These are phyloP conservation scores for Adansonia gregorii DNA, from an alignment of 441 rosid genomes.

Conservation along the genomic window DNA sequence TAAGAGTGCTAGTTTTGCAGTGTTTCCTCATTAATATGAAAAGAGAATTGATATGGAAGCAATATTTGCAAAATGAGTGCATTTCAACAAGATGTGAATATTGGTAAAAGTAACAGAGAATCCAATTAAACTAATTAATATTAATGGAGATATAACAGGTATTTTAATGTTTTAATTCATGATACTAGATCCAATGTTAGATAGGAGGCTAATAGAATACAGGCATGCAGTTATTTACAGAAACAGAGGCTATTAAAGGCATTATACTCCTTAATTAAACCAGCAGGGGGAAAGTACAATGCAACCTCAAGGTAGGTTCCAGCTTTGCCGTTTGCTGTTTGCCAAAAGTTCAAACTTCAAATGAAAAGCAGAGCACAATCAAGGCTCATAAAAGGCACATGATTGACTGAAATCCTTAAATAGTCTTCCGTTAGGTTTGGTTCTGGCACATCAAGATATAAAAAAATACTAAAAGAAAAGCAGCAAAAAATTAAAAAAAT, in stretches of 20 bases:
- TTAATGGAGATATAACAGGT: background rate
- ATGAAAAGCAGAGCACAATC: background rate
- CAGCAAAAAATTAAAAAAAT: background rate
- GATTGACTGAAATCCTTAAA: slow-evolving; percentile 5
- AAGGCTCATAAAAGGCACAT: background rate
- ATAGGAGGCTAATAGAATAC: background rate
- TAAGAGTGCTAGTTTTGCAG: background rate
- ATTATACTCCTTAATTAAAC: background rate
- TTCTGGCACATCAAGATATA: background rate
- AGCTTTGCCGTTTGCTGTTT: background rate
- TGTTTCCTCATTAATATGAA: background rate
- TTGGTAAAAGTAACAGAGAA: background rate
- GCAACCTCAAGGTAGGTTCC: background rate
- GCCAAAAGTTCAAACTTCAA: background rate
- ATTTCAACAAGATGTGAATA: background rate
- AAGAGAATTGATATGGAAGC: background rate
- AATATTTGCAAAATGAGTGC: background rate
- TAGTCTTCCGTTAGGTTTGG: background rate
- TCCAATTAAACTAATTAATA: background rate
- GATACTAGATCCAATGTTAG: background rate
- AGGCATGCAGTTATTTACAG: background rate
- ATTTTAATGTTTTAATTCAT: background rate
- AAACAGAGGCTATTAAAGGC: slow-evolving; percentile 4
- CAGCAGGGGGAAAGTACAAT: background rate
- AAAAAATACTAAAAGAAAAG: background rate